Percentiles rank a stretch among this genome's conserved stretches.
phyloP scores from a whole-genome alignment of 768 basidiomycete species.

The Lyophyllum atratum region DNA sequence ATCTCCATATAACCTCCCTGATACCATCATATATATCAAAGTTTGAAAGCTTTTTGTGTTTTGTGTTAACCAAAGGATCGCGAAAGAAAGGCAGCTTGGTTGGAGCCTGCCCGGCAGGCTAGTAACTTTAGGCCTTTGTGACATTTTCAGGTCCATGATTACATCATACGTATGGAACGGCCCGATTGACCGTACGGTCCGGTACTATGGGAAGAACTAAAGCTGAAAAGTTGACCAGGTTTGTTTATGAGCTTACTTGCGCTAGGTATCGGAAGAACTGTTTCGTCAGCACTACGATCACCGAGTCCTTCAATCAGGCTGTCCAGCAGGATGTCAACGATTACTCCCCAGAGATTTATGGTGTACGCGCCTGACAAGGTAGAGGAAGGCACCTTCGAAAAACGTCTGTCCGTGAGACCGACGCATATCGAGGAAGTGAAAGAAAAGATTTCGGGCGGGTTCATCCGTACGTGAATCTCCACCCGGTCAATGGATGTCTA shows the following conservation, averaged over 20 bases:
- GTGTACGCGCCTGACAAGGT: constrained; percentile 71
- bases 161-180: too few relatives aligned
- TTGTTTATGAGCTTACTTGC: not conserved
- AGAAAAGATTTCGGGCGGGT: constrained; percentile 39
- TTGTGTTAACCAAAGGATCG: not conserved
- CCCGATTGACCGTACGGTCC: too few relatives aligned
- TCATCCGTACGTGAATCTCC: constrained; percentile 48
- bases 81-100: too few relatives aligned
- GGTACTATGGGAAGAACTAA: not conserved
- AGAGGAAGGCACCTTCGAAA: constrained; percentile 55
- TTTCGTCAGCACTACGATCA: not conserved
- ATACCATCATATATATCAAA: not conserved
- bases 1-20: too few relatives aligned
- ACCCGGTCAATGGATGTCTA: not conserved
- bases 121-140: too few relatives aligned
- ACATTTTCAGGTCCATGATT: too few relatives aligned
- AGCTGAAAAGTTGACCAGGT: not conserved
- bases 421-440: constrained; percentile 52
- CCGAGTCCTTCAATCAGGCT: not conserved
- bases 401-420: constrained; percentile 57
- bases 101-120: too few relatives aligned
- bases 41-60: not conserved
- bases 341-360: constrained; percentile 38
- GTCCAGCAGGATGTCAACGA: constrained; percentile 2
- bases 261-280: not conserved